Evolutionary conservation across 352 stramenopile genomes (phyloP).

Genomic region (Pythium rishiriense): DNA sequence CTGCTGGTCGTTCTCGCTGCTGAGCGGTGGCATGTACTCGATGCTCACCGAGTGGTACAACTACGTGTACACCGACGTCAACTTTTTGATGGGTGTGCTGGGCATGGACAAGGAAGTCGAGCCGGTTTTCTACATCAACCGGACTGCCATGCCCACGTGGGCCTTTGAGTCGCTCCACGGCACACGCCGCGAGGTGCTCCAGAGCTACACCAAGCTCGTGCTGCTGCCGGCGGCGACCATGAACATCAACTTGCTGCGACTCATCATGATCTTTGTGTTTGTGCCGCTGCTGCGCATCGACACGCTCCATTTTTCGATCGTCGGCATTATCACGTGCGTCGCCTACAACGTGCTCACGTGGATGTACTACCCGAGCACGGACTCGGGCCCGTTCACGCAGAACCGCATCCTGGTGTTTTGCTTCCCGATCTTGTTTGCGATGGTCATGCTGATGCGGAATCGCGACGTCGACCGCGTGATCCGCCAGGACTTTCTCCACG

Average conservation of each 20-base stretch:
- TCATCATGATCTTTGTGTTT: slow-evolving; percentile 80
- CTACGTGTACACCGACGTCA: slow-evolving; percentile 69
- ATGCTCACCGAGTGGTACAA: slow-evolving; percentile 84
- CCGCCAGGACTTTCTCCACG: slow-evolving; percentile 78
- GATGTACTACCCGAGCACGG: slow-evolving; percentile 64
- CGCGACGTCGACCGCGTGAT: slow-evolving; percentile 77
- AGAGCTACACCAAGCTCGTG: slow-evolving; percentile 64
- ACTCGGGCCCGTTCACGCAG: slow-evolving; percentile 60
- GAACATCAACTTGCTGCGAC: slow-evolving; percentile 78
- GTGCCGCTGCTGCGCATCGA: slow-evolving; percentile 74
- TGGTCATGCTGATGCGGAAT: slow-evolving; percentile 72
- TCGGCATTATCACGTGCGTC: slow-evolving; percentile 51
- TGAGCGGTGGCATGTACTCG: slow-evolving; percentile 76
- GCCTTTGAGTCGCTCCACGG: slow-evolving; percentile 56
- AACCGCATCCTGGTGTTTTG: slow-evolving; percentile 68
- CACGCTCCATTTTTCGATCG: slow-evolving; percentile 64
- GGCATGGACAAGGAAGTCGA: slow-evolving; percentile 36
- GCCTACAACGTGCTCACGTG: slow-evolving; percentile 66
- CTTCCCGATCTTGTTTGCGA: slow-evolving; percentile 66
- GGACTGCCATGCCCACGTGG: slow-evolving; percentile 44
- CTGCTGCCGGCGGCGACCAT: slow-evolving; percentile 67
- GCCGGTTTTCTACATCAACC: slow-evolving; percentile 63
- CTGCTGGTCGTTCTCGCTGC: slow-evolving; percentile 76
- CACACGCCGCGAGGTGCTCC: slow-evolving; percentile 56
- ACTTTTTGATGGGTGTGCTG: slow-evolving; percentile 65